phyloP scores from a whole-genome alignment of 2,329 filamentous ascomycete genomes.

The Sporothrix phasma region DNA sequence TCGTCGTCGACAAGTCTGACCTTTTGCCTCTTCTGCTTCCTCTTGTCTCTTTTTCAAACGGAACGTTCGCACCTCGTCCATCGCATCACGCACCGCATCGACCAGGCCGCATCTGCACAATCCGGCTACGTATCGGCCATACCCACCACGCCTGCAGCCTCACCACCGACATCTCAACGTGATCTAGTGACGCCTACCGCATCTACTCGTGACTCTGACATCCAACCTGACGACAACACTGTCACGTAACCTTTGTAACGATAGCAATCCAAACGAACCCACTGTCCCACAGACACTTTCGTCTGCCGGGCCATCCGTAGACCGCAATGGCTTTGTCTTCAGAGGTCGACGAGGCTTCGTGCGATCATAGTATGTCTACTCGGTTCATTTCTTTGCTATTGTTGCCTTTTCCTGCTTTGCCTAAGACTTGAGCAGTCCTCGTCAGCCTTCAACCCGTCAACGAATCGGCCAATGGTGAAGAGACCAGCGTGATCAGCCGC shows the following conservation, averaged over 20 bases:
- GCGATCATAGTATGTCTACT: slow-evolving; percentile 1
- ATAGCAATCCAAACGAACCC: background rate
- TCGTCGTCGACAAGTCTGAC: too few species aligned
- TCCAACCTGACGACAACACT: too few species aligned
- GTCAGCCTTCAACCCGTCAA: slow-evolving; percentile 18
- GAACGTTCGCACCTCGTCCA: background rate
- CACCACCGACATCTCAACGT: background rate
- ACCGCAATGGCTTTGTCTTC: background rate
- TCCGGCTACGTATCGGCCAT: background rate
- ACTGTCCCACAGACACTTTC: background rate
- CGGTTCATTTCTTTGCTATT: background rate
- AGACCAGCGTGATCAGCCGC: slow-evolving; percentile 8
- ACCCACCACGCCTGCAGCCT: background rate
- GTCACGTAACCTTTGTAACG: background rate
- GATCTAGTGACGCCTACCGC: too few species aligned
- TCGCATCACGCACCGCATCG: background rate
- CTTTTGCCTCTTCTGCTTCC: background rate
- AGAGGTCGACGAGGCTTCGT: background rate
- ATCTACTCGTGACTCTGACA: too few species aligned
- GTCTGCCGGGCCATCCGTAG: too few species aligned
- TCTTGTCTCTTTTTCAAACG: background rate
- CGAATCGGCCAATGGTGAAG: slow-evolving; percentile 9
- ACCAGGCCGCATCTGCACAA: background rate
- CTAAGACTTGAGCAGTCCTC: slow-evolving; percentile 17
- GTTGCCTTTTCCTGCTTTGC: too few species aligned